Conservation (phyloP, 768 basidiomycete species). For the Suillus lakei region DNA sequence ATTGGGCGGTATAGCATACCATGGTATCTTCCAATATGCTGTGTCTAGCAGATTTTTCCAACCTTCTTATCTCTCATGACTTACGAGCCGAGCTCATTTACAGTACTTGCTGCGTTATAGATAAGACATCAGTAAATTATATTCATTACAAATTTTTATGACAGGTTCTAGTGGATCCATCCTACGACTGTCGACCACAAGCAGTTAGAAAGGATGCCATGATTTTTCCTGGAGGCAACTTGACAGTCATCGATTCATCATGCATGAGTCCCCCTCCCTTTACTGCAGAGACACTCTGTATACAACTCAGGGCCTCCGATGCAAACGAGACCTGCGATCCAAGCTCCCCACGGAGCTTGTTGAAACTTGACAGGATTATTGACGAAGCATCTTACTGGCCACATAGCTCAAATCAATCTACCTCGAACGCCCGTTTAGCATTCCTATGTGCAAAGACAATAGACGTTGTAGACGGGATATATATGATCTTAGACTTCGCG, state of each 20-base stretch:
- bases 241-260: no score
- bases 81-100: neutral
- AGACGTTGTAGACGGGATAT: neutral
- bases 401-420: conserved; percentile 5
- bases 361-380: neutral
- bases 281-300: neutral
- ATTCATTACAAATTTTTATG: neutral
- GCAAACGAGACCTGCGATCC: neutral
- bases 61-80: neutral
- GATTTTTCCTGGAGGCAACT: neutral
- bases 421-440: neutral
- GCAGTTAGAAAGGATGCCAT: no score
- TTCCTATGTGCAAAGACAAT: neutral
- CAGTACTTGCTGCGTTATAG: neutral
- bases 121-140: neutral
- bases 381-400: conserved; percentile 7
- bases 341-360: no score
- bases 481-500: conserved; percentile 1
- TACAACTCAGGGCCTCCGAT: neutral
- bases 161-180: neutral
- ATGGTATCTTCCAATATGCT: no score
- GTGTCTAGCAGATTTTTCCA: neutral
- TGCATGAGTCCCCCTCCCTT: neutral
- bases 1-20: conserved; percentile 15
- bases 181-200: neutral